Percentiles rank a stretch among this genome's conserved stretches.
phyloP scores from a whole-genome alignment of 805 yeast genomes.

The Saturnispora besseyi region DNA sequence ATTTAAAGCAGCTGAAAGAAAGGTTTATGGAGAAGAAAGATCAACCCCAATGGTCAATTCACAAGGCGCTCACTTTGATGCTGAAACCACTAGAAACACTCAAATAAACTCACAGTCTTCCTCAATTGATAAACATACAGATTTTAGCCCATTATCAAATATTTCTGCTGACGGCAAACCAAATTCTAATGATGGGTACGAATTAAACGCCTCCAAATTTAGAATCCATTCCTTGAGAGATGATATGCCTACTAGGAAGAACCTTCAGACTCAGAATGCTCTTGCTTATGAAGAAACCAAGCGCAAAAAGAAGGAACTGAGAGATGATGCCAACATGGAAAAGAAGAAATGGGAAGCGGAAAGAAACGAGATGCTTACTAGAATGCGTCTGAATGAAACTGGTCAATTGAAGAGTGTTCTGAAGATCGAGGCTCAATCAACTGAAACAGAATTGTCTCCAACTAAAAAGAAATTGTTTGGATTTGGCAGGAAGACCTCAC shows the following conservation, averaged over 20 bases:
- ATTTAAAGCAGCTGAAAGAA: slow-evolving; percentile 44
- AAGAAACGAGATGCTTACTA: slow-evolving; percentile 13
- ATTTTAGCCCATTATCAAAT: background rate
- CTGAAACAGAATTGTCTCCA: background rate
- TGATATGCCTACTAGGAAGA: background rate
- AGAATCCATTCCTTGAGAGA: slow-evolving; percentile 25
- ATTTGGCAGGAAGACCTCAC: slow-evolving; percentile 6
- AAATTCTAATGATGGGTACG: slow-evolving; percentile 9
- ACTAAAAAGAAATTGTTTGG: slow-evolving; percentile 3
- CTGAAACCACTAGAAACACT: slow-evolving; percentile 22
- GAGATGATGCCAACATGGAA: slow-evolving; percentile 20
- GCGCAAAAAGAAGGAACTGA: slow-evolving; percentile 16
- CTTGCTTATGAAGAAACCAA: slow-evolving; percentile 4
- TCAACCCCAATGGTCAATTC: background rate
- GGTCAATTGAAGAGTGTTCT: background rate
- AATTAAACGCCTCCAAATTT: slow-evolving; percentile 25
- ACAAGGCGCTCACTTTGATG: slow-evolving; percentile 14
- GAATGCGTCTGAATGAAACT: background rate
- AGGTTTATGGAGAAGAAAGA: slow-evolving; percentile 40
- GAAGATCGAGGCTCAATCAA: background rate
- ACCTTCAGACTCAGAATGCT: background rate
- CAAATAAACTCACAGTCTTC: slow-evolving; percentile 15
- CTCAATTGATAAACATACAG: background rate
- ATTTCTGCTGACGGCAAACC: background rate
- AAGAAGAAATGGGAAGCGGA: slow-evolving; percentile 19